Base-by-base conservation (phyloP, 2,329 filamentous ascomycete species). In the Pseudogymnoascus sp. region DNA sequence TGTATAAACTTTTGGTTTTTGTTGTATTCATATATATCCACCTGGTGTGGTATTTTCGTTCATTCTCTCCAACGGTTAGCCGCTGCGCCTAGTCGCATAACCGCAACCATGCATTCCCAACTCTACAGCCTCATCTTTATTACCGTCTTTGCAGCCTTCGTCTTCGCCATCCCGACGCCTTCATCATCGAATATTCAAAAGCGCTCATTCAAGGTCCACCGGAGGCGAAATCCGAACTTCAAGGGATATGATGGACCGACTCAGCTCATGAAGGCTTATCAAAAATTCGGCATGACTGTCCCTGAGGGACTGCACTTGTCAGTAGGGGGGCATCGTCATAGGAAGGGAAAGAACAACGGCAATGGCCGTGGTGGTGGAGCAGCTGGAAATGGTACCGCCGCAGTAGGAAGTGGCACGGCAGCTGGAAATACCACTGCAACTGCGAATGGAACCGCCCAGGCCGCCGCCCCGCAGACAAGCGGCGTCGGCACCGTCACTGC, bases 261-360 rank as follows among this genome's bases (percentile, higher is more conserved):
- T 62, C 37, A 38, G 25, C 78, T 92, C 66, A 74, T 81, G 58
- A 88, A 84, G 74, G 83, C 87, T 14, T 86, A 88, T 71, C 75
- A 78, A 67, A 92, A 92, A 72, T 91, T 81, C 72, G 80, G 82
- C 64, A 80, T 86, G 74, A 74, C 75, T 37, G 74, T 81, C 50
- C 74, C 78, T 2, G 67, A 75, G 2, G 74, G 73, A 6, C 70
- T 81, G 59, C 57, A 50, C 9, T n/a, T 50, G 25, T 50, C 43
- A 1, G 43, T 50, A 33, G 25, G 25, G 25, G 14, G 12, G 12
- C 35, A 11, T 3, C 43, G 43, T 7, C 43, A 50, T 33, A 50
- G 43, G 43, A 50, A 50, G 25, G 43, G 25, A 7, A 50, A 50
- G n/a, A 30, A 30, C 25, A 11, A 18, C 11, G 57, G 37, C 3